Base-by-base conservation (phyloP, 129 eudicot genomes). In the Centrapalus pauciflorus region DNA sequence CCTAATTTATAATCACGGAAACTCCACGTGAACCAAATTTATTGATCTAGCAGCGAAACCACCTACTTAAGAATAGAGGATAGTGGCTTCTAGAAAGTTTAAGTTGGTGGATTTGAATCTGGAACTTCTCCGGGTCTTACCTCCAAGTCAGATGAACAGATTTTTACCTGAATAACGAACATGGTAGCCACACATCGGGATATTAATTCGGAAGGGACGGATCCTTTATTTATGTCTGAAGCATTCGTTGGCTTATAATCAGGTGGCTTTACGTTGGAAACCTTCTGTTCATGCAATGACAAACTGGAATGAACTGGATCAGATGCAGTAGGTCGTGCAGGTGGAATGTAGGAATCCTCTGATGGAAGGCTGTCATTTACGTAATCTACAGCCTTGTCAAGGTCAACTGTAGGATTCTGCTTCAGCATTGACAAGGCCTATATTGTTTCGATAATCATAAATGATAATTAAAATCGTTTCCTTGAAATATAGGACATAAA, bases 171-270 rank as follows among this genome's bases (percentile, higher is more conserved):
- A 73, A 88, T 85, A 85, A 85, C 78, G 70, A 83, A 90, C 49
- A 92, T 73, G 26, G 95, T 85, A 52, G 98, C 90, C 26, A 92
- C 96, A 55, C 98, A 88, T 48, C 82, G 80, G 32, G 89, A 65
- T 45, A 92, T 92, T 12, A 88, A 84, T 71, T 92, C 91, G 38
- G 85, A 85, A 26, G 96, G 96, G 13, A 82, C 60, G 35, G 75
- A 71, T 60, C 83, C 16, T 57, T 81, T 85, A 11, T 61, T 65
- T 65, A 4, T 28, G 46, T 74, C 82, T 2, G 79, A 73, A 28
- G 76, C 73, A 74, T 65, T 67, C 65, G 43, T 72, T 14, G 55
- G 25, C 37, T 76, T 71, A 11, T 76, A 54, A 72, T 76, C 83
- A 66, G 82, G 37, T 69, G 78, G 70, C 69, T 83, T 87, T 71